Evolutionary conservation across 2,329 filamentous ascomycete species (phyloP).

Genomic region (Botrytis paeoniae): DNA sequence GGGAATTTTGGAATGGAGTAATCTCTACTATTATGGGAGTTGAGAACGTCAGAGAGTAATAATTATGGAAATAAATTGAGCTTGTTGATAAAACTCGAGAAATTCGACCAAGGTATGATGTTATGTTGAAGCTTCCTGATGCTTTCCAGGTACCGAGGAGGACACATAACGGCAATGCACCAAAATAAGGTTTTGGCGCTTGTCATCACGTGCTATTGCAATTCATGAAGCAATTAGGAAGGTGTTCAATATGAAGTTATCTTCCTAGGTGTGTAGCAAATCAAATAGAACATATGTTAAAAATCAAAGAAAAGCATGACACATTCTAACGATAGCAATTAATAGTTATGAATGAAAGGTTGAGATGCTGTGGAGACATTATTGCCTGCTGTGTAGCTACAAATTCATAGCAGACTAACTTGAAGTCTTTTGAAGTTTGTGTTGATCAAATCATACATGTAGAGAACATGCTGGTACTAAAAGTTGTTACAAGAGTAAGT

Average conservation of each 20-base stretch:
- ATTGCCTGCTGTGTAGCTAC: slow-evolving; percentile 10
- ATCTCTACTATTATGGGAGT: not conserved
- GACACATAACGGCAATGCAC: slow-evolving; percentile 20
- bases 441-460: not conserved
- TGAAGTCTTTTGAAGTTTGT: not conserved
- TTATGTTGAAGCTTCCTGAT: slow-evolving; percentile 12
- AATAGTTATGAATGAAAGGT: not conserved
- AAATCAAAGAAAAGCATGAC: not conserved
- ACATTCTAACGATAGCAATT: not conserved
- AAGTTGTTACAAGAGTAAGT: not conserved
- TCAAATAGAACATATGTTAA: not conserved
- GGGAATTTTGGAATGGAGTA: not conserved
- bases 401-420: not conserved
- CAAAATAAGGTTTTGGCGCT: slow-evolving; percentile 10
- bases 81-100: slow-evolving; percentile 3
- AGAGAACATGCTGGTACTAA: not conserved
- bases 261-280: not conserved
- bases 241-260: not conserved
- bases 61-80: slow-evolving; percentile 1
- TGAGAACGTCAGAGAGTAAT: not conserved
- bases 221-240: slow-evolving; percentile 1
- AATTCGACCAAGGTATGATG: slow-evolving; percentile 11
- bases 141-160: slow-evolving; percentile 14
- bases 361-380: not conserved
- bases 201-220: slow-evolving; percentile 4